Base-by-base conservation (phyloP, 1,284 basidiomycete genomes). In the Thelephora terrestris region DNA sequence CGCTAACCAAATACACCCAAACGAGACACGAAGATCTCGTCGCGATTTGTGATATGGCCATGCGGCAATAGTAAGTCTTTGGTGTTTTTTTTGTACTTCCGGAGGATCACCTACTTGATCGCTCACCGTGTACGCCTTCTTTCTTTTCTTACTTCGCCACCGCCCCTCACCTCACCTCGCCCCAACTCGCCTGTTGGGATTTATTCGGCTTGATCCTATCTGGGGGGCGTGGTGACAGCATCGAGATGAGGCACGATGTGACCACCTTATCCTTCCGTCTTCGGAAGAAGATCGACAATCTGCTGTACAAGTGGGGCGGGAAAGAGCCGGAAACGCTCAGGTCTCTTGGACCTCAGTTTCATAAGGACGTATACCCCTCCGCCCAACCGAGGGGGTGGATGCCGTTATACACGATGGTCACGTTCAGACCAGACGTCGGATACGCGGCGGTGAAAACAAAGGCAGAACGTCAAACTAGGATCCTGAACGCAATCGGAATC, bases 321-420 rank as follows among this genome's bases (percentile, higher is more conserved):
- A 50, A 67, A 57, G 65, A 66, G 62, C 66, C 67, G 60, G 65
- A 50, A 56, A 58, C 48, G 53, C 55, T 53, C 56, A 59, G 47
- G 46, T 55, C 47, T 37, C 57, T 59, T 17, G 52, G 53, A 3
- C 57, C 58, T 20, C 53, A 54, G 46, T 57, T 66, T 32, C 50
- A 58, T 25, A 52, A 53, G 18, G 66, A 71, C 45, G 68, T 79
- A 16, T 89, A 84, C 61, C 73, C 76, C 43, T 61, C 75, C 51
- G 60, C 64, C 46, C 64, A 71, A 47, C 79, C 83, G 35, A 64
- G 65, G 50, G 88, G 87, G 32, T 99, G 95, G 95, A 75, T 91
- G 50, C 89, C 91, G 46, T 73, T 96, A 47, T 99, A 99, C 66
- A 89, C 89, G 29, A 95, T 98, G 92, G 88, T 96, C 55, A 97